Evolutionary conservation across 306 rosid species (phyloP), one percentile per base, ranked within the genome.

Genomic region (Ormosia semicastrata): DNA sequence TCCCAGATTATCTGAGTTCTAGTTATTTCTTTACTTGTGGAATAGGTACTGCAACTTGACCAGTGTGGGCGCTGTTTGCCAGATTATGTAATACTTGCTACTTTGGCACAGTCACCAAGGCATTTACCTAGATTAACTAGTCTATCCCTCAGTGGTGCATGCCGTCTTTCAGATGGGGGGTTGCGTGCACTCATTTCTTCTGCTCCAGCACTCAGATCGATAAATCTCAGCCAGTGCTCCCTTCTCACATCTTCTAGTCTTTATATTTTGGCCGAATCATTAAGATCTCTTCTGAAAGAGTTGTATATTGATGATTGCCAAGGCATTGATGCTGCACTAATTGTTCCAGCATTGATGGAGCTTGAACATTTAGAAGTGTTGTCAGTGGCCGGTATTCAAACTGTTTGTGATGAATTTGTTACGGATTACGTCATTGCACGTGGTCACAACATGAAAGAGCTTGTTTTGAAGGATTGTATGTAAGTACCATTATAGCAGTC

Each of bases 171-270:
- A 11, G 97, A 96, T 81, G 84, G 36, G 69, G 99, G 99, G 17
- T 80, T 96, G 64, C 79, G 69, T 8, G 72, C 87, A 62, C 89
- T 96, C 62, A 87, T 91, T 77, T 92, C 93, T 82, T 86, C 98
- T 60, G 85, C 93, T 77, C 92, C 97, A 34, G 87, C 80, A 53
- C 88, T 96, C 80, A 82, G 85, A 80, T 93, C 98, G 3, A 72
- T 96, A 71, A 91, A 96, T 86, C 91, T 96, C 75, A 91, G 94
- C 88, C 94, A 86, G 89, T 96, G 99, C 88, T 92, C 98, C 72
- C 92, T 96, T 82, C 93, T 96, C 79, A 89, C 97, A 41, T 84
- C 87, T 80, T 79, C 81, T 14, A 86, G 98, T 69, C 73, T 95
- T 5, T 74, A 75, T 76, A 66, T 83, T 60, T 66, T 95, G 77